phyloP scores from a whole-genome alignment of 306 rosid species.

The Citrullus mucosospermus region DNA sequence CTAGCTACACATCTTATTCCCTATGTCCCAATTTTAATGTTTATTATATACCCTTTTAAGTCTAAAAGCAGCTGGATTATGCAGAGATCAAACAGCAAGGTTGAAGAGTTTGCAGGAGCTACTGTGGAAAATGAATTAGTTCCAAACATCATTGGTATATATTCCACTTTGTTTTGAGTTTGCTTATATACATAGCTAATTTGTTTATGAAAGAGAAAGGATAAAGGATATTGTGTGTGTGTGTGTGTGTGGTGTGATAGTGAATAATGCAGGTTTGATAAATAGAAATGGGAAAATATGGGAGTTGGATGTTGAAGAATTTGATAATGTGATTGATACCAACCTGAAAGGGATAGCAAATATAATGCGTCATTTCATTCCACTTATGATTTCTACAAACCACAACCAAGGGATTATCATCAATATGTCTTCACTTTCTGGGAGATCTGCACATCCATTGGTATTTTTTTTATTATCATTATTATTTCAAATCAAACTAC shows the following conservation, averaged over 20 bases:
- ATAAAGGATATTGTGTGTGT: background rate
- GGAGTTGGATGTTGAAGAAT: background rate
- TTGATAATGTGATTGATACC: background rate
- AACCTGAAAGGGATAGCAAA: background rate
- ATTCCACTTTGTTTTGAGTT: background rate
- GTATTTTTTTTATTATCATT: background rate
- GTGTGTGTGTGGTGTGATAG: background rate
- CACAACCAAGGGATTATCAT: background rate
- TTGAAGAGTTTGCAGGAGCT: conserved; percentile 35
- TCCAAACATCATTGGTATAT: conserved; percentile 62
- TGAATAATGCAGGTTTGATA: background rate
- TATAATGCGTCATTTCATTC: background rate
- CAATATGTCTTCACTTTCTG: background rate
- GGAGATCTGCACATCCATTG: background rate
- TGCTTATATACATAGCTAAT: background rate
- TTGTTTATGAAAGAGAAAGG: background rate
- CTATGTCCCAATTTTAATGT: background rate
- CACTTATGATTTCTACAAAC: background rate
- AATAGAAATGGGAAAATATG: background rate
- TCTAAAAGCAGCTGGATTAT: background rate
- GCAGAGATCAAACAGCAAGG: conserved; percentile 36
- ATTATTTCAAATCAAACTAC: too few relatives aligned
- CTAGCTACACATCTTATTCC: too few relatives aligned
- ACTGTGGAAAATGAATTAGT: conserved; percentile 31
- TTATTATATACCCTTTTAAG: too few relatives aligned